A percentile compares a stretch with the other conserved stretches of the same genome.
Evolutionary conservation across 2,329 filamentous ascomycete species (phyloP).

Genomic region (Trichoderma koningii): DNA sequence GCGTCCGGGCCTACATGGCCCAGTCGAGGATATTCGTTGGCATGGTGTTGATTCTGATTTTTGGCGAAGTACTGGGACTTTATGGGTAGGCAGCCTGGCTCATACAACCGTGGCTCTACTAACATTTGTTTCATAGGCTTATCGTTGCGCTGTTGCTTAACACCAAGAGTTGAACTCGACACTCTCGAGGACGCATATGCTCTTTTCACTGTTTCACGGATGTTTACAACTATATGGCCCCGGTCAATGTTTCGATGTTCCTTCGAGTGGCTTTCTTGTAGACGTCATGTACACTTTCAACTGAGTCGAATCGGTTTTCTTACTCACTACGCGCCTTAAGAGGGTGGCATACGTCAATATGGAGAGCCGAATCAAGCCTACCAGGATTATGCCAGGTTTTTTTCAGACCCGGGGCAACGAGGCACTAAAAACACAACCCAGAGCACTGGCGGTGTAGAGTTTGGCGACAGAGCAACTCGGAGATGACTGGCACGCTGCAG

Average conservation of each 20-base stretch:
- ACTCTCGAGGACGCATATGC: background rate
- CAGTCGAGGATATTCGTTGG: conserved; percentile 96
- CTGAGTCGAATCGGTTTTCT: conserved; percentile 44
- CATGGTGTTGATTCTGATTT: conserved; percentile 98
- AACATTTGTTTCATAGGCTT: conserved; percentile 55
- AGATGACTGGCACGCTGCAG: too few relatives aligned
- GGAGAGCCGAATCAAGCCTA: background rate
- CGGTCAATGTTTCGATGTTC: conserved; percentile 15
- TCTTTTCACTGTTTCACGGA: conserved; percentile 15
- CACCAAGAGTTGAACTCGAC: conserved; percentile 71
- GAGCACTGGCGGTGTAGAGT: background rate
- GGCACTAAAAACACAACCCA: background rate
- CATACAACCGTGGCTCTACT: background rate
- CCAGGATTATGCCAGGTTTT: background rate
- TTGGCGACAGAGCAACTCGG: too few relatives aligned
- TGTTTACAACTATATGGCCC: conserved; percentile 3
- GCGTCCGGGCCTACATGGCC: conserved; percentile 92
- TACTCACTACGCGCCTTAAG: conserved; percentile 31
- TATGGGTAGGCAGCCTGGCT: conserved; percentile 71
- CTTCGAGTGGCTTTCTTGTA: background rate
- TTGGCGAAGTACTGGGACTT: conserved; percentile 93
- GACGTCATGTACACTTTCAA: conserved; percentile 40
- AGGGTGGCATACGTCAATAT: background rate
- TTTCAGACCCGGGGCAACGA: background rate
- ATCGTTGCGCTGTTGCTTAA: conserved; percentile 94